Base-by-base conservation (phyloP, 306 rosid genomes). In the Erythrophleum fordii region DNA sequence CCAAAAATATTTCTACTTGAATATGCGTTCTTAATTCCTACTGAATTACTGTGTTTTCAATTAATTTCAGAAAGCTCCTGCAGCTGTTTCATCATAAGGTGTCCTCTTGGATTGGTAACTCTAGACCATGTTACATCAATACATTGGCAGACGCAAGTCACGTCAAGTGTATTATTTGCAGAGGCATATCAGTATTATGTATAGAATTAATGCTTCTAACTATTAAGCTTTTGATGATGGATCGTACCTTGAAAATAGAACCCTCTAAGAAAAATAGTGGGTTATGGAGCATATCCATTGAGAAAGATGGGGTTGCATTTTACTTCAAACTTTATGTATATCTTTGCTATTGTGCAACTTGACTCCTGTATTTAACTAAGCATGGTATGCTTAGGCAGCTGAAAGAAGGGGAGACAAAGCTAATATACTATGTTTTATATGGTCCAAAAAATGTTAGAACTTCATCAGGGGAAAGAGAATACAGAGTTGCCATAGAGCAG, bases 1-100 rank as follows among this genome's bases (percentile, higher is more conserved):
- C 6, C 59, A 1, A 17, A 1, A 12, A 46, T 13, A 9, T 5
- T 18, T 51, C 4, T 14, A 18, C 56, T 5, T 17, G 11, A 4
- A 64, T 16, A 64, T 6, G 13, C 42, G 61, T 37, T 61, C 52
- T 73, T 11, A 34, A 52, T 18, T 52, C 59, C 25, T 68, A 68
- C 73, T 55, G 73, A 44, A 60, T 17, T n/a, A 51, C 11, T 48
- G n/a, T 52, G 18, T 8, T 58, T 72, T 53, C 67, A 59, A 76
- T 81, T 80, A 48, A 78, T 83, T 82, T 80, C 87, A 90, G 97
- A 92, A 87, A 84, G 91, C 89, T 77, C 82, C 93, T 29, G 84
- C 92, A 58, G 53, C 73, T 81, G 42, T 78, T 67, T 45, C 84
- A 76, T 86, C 89, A 6, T 90, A 73, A 77, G 60, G 66, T 56